Base-by-base conservation (phyloP, 225 moss, liverwort and hornwort species). In the Asterella californica region DNA sequence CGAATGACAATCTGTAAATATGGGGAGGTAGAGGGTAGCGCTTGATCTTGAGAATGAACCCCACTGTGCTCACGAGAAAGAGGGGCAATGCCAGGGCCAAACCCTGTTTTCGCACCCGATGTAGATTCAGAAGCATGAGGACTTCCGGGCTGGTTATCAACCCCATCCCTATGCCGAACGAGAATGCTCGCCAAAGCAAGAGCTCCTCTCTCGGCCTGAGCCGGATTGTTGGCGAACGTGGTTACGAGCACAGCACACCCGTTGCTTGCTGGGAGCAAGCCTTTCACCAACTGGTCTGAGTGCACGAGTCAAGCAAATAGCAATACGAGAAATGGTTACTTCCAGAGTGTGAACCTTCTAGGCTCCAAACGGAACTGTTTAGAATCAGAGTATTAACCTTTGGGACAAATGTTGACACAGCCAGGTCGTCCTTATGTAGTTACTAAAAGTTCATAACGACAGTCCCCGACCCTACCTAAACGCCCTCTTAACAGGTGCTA, bases 231-330 rank as follows among this genome's bases (percentile, higher is more conserved):
- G 37, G 81, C 87, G 49, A 99, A 85, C 34, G 94, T 90, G 33
- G 88, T 82, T 76, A 93, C 93, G 67, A 99, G 87, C 80, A 99
- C 84, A 59, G 87, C 80, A 85, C 91, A 86, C 27, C 89, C 90
- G 83, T 90, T 87, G 85, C 91, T 92, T 60, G 99, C 90, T 70
- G 88, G 83, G 62, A 99, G 84, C 71, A 99, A 82, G 60, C 95
- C 95, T 82, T 92, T 92, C 79, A 79, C 91, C 90, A 94, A 83
- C 53, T 91, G 63, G 80, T 93, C 97, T 99, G 89, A 65, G 48
- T 78, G 72, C 18, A 80, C 30, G 30, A 47, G 53, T 45, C 50
- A 59, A 75, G 87, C 63, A 74, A 45, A 57, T 55, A 80, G 50
- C 74, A 78, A 80, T 68, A 67, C 74, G 59, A 76, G 79, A 59